A percentile compares a stretch with the other conserved stretches of the same genome.
Conservation (phyloP, 2,329 filamentous ascomycete genomes). For the Mycosphaerelloides madeirae region DNA sequence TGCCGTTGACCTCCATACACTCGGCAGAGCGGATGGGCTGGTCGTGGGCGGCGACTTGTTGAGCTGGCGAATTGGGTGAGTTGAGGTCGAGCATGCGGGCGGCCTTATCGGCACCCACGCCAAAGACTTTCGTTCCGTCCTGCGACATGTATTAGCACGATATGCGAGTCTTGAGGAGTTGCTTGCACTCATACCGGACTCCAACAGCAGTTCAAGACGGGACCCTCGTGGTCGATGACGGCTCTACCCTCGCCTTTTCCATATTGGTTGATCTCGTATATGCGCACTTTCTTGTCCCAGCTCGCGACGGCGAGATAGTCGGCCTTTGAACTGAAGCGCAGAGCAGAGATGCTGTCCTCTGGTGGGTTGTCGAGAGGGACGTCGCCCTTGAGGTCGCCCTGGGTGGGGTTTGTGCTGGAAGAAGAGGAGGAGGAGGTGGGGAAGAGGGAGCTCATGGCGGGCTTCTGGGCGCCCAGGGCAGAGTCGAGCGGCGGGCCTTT, state of each 20-base stretch:
- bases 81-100: constrained; percentile 81
- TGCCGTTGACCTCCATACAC: constrained; percentile 55
- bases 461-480: too few relatives aligned
- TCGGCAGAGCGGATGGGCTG: constrained; percentile 74
- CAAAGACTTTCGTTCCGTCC: constrained; percentile 87
- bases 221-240: constrained; percentile 77
- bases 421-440: constrained; percentile 47
- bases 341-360: constrained; percentile 82
- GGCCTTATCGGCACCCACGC: constrained; percentile 84
- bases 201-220: constrained; percentile 81
- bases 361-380: constrained; percentile 73
- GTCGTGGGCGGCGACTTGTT: constrained; percentile 77
- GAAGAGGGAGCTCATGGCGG: constrained; percentile 37
- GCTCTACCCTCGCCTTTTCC: constrained; percentile 82
- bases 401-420: constrained; percentile 60
- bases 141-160: constrained; percentile 37
- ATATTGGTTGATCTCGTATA: constrained; percentile 80
- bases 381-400: constrained; percentile 88
- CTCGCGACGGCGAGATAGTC: constrained; percentile 87
- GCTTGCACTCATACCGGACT: constrained; percentile 62
- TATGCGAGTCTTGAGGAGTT: neutral
- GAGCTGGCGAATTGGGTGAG: constrained; percentile 35
- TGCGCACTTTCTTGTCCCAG: constrained; percentile 97
- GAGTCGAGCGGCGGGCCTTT: neutral
- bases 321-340: constrained; percentile 70